phyloP scores from a whole-genome alignment of 345 rosid genomes.

The Zanthoxylum bungeanum region DNA sequence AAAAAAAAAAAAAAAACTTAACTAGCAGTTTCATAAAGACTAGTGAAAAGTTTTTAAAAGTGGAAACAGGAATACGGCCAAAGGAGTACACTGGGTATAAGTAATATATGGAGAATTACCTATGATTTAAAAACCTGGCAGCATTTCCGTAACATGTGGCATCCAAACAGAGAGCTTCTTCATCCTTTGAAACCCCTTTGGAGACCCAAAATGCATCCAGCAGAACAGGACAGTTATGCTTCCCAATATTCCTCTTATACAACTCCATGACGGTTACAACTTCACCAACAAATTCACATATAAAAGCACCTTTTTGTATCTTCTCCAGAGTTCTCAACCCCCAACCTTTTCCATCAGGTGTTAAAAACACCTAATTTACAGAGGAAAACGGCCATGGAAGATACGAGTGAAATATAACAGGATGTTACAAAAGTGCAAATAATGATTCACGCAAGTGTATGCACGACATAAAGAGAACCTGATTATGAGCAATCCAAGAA shows the following conservation, averaged over 20 bases:
- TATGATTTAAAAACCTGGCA: constrained; percentile 87
- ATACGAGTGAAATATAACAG: background rate
- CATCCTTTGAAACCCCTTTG: constrained; percentile 42
- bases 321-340: constrained; percentile 66
- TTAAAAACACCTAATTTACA: constrained; percentile 56
- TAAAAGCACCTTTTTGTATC: constrained; percentile 75
- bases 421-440: background rate
- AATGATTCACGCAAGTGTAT: background rate
- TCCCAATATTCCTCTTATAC: constrained; percentile 42
- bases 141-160: constrained; percentile 73
- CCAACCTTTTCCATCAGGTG: constrained; percentile 79
- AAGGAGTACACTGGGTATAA: background rate
- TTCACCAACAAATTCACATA: constrained; percentile 89
- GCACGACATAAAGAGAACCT: background rate
- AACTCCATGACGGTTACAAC: constrained; percentile 69
- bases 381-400: constrained; percentile 4
- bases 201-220: constrained; percentile 91
- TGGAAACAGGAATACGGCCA: background rate
- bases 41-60: background rate
- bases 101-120: constrained; percentile 34
- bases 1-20: background rate
- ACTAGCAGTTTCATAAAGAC: background rate
- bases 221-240: constrained; percentile 50
- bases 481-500: background rate
- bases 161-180: constrained; percentile 82